phyloP scores from a whole-genome alignment of 108 stramenopile genomes.

The Seminavis robusta region DNA sequence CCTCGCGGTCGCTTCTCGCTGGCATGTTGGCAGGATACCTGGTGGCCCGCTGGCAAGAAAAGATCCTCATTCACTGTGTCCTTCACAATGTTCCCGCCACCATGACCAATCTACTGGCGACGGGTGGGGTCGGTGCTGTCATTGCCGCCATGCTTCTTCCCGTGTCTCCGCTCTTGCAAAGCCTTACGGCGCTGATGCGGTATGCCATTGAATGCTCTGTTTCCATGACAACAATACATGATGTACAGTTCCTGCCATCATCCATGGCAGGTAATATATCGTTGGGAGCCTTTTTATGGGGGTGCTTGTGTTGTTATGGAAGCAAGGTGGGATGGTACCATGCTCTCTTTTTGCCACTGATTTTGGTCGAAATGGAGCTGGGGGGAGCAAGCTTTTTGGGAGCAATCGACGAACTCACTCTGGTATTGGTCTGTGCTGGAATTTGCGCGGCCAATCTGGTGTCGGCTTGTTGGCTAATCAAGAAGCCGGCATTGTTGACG shows the following conservation, averaged over 20 bases:
- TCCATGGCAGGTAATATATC: background rate
- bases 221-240: background rate
- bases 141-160: conserved; percentile 37
- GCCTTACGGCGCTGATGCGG: conserved; percentile 13
- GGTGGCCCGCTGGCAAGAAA: conserved; percentile 18
- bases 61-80: conserved; percentile 33
- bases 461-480: too few relatives aligned
- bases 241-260: background rate
- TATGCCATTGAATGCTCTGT: conserved; percentile 1
- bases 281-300: conserved; percentile 15
- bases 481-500: background rate
- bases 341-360: conserved; percentile 62
- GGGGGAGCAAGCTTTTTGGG: conserved; percentile 62
- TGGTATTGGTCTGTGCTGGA: conserved; percentile 77
- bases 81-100: conserved; percentile 50
- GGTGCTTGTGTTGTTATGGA: conserved; percentile 64
- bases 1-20: conserved; percentile 33
- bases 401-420: conserved; percentile 66
- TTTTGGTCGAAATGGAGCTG: conserved; percentile 77
- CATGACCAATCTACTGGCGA: conserved; percentile 59
- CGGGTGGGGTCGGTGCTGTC: conserved; percentile 44
- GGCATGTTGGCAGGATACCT: conserved; percentile 48
- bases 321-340: conserved; percentile 82
- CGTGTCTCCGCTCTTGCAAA: conserved; percentile 8
- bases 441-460: conserved; percentile 55